Evolutionary conservation across 1,139 yeast species (phyloP), one percentile per base, ranked within the genome.

Genomic region (Lodderomyces parapsilosis): DNA sequence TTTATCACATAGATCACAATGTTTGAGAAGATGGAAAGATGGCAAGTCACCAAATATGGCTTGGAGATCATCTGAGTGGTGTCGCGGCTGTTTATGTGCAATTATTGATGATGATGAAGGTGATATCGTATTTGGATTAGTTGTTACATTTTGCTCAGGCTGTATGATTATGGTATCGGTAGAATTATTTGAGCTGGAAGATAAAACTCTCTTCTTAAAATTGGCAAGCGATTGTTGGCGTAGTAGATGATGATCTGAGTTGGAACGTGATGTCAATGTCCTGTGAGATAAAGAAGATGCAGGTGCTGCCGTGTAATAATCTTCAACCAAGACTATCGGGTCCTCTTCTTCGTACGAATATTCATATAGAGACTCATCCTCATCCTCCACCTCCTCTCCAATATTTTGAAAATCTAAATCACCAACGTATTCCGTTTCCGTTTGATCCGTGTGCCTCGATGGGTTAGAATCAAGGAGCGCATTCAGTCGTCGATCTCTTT

Each of bases 1-100:
- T 44, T 74, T 78, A 38, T 82, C 86, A 57, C 90, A 83, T 11
- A 83, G 65, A 19, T 81, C 80, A 55, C 90, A 83, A 54, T 78
- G 71, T 50, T 78, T 79, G 43, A 82, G 57, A 31, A 63, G 52
- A 40, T 67, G 68, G 9, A 67, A 50, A 6, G 75, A 75, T 0
- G 75, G 76, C 23, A 71, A 59, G 40, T 62, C 59, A 18, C 76
- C 76, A 51, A 70, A 70, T 14, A 72, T 65, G 40, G 65, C 69
- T 49, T 71, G 71, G 32, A 69, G 50, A 45, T 70, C 60, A 37
- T 68, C 72, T 17, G 31, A 14, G n/a, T 31, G 25, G 3, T 39
- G 36, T 11, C 25, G 36, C 15, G 22, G 41, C 13, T 15, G 36
- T 14, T 6, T 23, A 14, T 32, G 39, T 18, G 33, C 19, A 6